Conservation (phyloP, 306 rosid genomes). For the Prunus persica region Prunus_persica_NCBIv2 NC_034014.1:24193001-24193500, state of each 20-base stretch:
- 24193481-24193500: too few species aligned
- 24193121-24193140: conserved; percentile 8
- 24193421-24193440: too few species aligned
- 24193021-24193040: background rate
- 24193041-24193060: background rate
- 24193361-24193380: background rate
- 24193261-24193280: background rate
- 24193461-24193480: too few species aligned
- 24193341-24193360: background rate
- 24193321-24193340: background rate
- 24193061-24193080: background rate
- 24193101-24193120: conserved; percentile 5
- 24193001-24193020: background rate
- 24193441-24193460: too few species aligned
- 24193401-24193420: too few species aligned
- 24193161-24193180: background rate
- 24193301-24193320: background rate
- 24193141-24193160: background rate
- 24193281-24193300: conserved; percentile 1
- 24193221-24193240: background rate
- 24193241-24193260: background rate
- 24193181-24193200: background rate
- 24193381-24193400: background rate
- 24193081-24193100: background rate
- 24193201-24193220: background rate